phyloP scores from a whole-genome alignment of 192 early-diverging fungal species.

The Entomortierella parvispora region DNA sequence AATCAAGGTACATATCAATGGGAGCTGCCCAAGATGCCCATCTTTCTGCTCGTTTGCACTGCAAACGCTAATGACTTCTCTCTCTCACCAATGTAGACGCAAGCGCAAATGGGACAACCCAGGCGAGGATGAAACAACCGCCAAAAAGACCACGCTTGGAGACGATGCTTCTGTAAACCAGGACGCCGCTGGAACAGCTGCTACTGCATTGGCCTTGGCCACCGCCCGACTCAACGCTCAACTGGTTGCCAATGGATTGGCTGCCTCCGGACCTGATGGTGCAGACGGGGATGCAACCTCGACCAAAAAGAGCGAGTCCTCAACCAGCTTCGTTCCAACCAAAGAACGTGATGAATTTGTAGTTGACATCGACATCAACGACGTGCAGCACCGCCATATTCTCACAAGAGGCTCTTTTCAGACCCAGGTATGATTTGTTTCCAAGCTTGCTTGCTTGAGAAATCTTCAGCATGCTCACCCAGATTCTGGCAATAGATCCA shows the following conservation, averaged over 20 bases:
- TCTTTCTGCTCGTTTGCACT: no score
- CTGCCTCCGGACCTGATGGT: no score
- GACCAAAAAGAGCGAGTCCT: background rate
- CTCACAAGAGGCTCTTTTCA: constrained; percentile 84
- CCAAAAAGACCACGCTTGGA: constrained; percentile 11
- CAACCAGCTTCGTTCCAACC: background rate
- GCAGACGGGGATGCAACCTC: background rate
- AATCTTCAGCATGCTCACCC: background rate
- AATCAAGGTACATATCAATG: constrained; percentile 48
- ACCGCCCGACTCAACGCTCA: constrained; percentile 2
- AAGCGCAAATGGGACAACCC: constrained; percentile 50
- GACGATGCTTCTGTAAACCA: background rate
- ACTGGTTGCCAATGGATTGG: background rate
- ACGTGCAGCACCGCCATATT: constrained; percentile 80
- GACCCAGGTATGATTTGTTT: constrained; percentile 44
- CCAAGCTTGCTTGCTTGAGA: background rate
- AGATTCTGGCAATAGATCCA: constrained; percentile 57
- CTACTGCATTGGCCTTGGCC: background rate
- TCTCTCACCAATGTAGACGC: constrained; percentile 12
- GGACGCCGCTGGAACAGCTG: background rate
- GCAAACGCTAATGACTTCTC: background rate
- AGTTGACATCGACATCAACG: constrained; percentile 82
- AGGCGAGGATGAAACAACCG: constrained; percentile 15
- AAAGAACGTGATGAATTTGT: constrained; percentile 64
- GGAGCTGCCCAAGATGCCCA: no score